Evolutionary conservation across 306 rosid genomes (phyloP).

Genomic region (Aeschynomene evenia): DNA sequence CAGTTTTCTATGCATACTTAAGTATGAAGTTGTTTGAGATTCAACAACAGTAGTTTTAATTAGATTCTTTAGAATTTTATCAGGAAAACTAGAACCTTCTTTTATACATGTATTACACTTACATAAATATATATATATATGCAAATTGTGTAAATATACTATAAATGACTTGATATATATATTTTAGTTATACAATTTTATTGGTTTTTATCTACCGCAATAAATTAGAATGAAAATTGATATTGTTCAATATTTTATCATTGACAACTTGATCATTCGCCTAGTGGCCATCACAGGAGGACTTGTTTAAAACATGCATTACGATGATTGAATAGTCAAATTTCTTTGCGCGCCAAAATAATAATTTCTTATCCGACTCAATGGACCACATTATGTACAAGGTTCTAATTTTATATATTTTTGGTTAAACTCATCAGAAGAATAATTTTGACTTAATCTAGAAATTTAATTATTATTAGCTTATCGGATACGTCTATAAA

Average conservation of each 20-base stretch:
- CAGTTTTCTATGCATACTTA: no score
- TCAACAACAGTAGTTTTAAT: no score
- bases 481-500: neutral
- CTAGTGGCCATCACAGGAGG: neutral
- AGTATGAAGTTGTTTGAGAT: no score
- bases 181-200: no score
- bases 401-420: neutral
- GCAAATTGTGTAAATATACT: no score
- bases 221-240: neutral
- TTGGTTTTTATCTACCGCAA: no score
- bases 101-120: no score
- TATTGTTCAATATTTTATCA: neutral
- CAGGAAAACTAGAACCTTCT: no score
- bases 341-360: neutral
- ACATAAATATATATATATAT: no score
- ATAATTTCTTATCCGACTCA: neutral
- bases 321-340: constrained; percentile 30
- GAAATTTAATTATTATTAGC: neutral
- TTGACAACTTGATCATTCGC: neutral
- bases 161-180: no score
- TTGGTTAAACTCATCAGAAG: neutral
- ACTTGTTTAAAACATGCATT: constrained; percentile 39
- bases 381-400: neutral
- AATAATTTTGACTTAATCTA: constrained; percentile 5
- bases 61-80: no score